Base-by-base conservation (phyloP, 805 yeast species). In the Kodamaea leandrae region DNA sequence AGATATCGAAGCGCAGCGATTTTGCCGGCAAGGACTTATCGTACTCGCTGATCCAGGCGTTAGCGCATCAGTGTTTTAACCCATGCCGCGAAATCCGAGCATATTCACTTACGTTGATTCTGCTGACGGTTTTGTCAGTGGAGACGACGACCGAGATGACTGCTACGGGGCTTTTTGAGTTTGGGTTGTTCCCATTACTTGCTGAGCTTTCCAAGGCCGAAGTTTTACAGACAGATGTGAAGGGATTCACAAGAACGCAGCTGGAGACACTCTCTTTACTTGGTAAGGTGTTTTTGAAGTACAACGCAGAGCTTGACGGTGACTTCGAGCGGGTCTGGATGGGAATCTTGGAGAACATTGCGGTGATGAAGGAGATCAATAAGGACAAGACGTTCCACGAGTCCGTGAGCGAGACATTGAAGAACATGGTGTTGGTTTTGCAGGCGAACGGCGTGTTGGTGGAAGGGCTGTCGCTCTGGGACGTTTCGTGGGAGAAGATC, bases 61-160 rank as follows among this genome's bases (percentile, higher is more conserved):
- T 89, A 40, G 88, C 93, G 0, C 91, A 85, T 53, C 96, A 90
- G 58, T 86, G 96, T 57, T 75, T 84, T 57, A 89, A 89, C 53
- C 96, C 96, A 14, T 86, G 95, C 57, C 69, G 86, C 19, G 89
- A 86, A 54, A 67, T 89, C 8, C 68, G 96, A 28, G 61, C 74
- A 0, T 77, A 73, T 58, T 90, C 96, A 0, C 61, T 88, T 30
- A 71, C 72, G 15, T 60, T 77, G 0, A 70, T 90, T 38, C 85
- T 84, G 44, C 63, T 68, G 4, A 64, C 75, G 4, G 53, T 82
- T 8, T 60, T 82, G 9, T 66, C 80, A 3, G 53, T 27, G 41
- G 60, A 68, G 8, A 52, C 60, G 2, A 51, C 60, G 13, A 65
- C 63, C 2, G 61, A 70, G 2, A 57, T 76, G 4, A 65, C 77